Conservation (phyloP, 2,329 filamentous ascomycete species). For the Ophiostoma tasmaniense region DNA sequence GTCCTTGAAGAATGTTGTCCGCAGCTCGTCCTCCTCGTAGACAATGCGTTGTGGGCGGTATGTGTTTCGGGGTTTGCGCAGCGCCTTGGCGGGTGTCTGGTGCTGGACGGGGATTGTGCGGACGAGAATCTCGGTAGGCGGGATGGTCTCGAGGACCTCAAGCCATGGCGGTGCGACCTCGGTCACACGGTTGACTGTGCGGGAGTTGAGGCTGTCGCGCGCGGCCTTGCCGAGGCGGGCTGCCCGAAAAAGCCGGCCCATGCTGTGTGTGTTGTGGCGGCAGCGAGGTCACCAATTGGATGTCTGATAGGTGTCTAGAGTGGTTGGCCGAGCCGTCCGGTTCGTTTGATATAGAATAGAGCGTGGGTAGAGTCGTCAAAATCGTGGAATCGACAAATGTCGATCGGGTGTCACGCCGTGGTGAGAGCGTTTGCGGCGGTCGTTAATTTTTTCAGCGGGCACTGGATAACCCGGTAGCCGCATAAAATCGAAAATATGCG, state of each 20-base stretch:
- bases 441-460: constrained; percentile 23
- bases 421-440: background rate
- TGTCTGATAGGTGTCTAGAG: background rate
- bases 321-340: background rate
- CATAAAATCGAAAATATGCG: constrained; percentile 10
- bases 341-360: background rate
- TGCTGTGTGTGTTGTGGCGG: background rate
- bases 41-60: constrained; percentile 71
- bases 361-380: background rate
- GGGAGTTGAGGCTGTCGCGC: constrained; percentile 29
- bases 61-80: constrained; percentile 60
- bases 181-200: constrained; percentile 24
- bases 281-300: constrained; percentile 1
- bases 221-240: constrained; percentile 38
- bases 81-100: constrained; percentile 34
- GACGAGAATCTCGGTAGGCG: constrained; percentile 50
- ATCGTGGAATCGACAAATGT: background rate
- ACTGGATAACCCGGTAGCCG: background rate
- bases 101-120: constrained; percentile 45
- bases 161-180: constrained; percentile 41
- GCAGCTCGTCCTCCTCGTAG: constrained; percentile 77
- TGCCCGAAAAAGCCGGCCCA: constrained; percentile 26
- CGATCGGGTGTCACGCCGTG: constrained; percentile 3
- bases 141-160: constrained; percentile 42
- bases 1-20: constrained; percentile 77